Evolutionary conservation across 2,329 filamentous ascomycete species (phyloP).

Genomic region (Exophiala alcalophila): DNA sequence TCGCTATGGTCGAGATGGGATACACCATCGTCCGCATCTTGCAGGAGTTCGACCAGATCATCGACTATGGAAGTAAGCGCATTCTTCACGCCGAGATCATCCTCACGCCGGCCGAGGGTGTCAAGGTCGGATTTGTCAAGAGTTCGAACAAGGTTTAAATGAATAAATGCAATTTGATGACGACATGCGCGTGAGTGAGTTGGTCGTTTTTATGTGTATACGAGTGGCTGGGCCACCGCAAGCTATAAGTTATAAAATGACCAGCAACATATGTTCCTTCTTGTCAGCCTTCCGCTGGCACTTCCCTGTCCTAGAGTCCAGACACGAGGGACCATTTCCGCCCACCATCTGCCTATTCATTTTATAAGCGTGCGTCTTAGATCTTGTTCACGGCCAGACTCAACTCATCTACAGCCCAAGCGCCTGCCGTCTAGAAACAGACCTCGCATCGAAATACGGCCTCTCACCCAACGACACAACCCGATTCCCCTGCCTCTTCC

Average conservation of each 20-base stretch:
- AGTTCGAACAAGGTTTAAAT: constrained; percentile 1
- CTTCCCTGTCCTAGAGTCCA: too few relatives aligned
- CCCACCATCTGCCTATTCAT: too few relatives aligned
- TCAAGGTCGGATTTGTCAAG: constrained; percentile 30
- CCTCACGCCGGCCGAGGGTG: constrained; percentile 28
- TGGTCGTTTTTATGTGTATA: too few relatives aligned
- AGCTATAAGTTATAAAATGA: too few relatives aligned
- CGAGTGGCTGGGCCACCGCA: too few relatives aligned
- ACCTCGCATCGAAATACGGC: constrained; percentile 51
- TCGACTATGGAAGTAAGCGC: constrained; percentile 30
- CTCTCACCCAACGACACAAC: constrained; percentile 55
- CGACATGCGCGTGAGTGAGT: too few relatives aligned
- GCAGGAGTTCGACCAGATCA: constrained; percentile 41
- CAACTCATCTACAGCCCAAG: constrained; percentile 8
- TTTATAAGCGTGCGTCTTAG: too few relatives aligned
- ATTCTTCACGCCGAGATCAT: constrained; percentile 27
- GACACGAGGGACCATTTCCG: too few relatives aligned
- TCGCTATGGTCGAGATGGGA: constrained; percentile 58
- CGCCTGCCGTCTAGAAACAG: constrained; percentile 17
- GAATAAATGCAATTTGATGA: too few relatives aligned
- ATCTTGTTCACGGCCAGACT: too few relatives aligned
- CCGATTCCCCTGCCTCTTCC: constrained; percentile 50
- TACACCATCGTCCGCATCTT: constrained; percentile 47
- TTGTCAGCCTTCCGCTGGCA: too few relatives aligned
- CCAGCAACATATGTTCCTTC: too few relatives aligned